Evolutionary conservation across 352 stramenopile genomes (phyloP).

Genomic region (Phytophthora capsici): DNA sequence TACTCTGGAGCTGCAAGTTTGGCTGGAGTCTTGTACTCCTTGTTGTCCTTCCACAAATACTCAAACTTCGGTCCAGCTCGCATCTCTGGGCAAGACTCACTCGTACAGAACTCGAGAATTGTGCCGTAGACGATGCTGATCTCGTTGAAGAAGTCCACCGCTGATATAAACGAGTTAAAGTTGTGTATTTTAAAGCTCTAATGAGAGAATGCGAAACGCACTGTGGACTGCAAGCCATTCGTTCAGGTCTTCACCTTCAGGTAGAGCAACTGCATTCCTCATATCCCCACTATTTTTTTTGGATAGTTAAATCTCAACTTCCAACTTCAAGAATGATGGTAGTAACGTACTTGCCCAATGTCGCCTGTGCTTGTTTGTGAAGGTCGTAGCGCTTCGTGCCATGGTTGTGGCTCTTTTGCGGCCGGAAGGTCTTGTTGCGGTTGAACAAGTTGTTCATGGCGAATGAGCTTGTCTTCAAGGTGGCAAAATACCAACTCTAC

Average conservation of each 20-base stretch:
- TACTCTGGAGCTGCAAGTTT: conserved; percentile 89
- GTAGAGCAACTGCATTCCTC: conserved; percentile 63
- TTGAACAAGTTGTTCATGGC: conserved; percentile 76
- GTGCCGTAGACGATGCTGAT: conserved; percentile 94
- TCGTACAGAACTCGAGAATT: conserved; percentile 84
- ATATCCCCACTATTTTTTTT: conserved; percentile 61
- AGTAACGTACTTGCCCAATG: conserved; percentile 73
- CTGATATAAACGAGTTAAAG: conserved; percentile 34
- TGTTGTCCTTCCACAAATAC: conserved; percentile 89
- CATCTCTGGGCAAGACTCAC: conserved; percentile 74
- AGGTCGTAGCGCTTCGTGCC: conserved; percentile 87
- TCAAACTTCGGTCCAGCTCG: conserved; percentile 87
- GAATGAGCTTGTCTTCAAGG: not conserved
- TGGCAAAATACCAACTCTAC: conserved; percentile 14
- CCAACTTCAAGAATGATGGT: conserved; percentile 28
- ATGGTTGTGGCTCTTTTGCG: conserved; percentile 83
- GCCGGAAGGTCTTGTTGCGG: conserved; percentile 88
- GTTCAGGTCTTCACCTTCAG: conserved; percentile 86
- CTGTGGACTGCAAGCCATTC: conserved; percentile 94
- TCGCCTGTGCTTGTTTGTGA: conserved; percentile 84
- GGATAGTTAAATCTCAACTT: conserved; percentile 6
- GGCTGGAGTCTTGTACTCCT: conserved; percentile 72
- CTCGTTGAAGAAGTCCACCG: conserved; percentile 96
- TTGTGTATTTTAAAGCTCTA: no score
- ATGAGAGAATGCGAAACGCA: conserved; percentile 28